Conservation (phyloP, 2,329 filamentous ascomycete genomes). For the Keithomyces neogunnii region DNA sequence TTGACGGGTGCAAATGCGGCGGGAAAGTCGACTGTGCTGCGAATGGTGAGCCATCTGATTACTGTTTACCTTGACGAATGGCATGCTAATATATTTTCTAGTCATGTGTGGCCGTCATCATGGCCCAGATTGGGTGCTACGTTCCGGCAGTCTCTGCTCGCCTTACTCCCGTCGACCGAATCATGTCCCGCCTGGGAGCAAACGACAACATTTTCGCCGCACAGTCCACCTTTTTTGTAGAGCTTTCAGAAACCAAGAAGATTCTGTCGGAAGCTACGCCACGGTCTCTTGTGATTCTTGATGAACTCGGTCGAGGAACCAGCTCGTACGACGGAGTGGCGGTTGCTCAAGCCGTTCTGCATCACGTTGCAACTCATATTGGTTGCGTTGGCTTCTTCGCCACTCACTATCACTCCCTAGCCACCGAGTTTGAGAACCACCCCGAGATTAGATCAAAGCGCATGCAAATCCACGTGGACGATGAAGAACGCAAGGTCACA, state of each 20-base stretch:
- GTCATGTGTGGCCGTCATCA: constrained; percentile 93
- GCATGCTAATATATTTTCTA: constrained; percentile 21
- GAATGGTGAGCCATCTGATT: constrained; percentile 59
- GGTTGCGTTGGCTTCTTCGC: constrained; percentile 95
- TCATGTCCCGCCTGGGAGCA: constrained; percentile 95
- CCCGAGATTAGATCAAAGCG: constrained; percentile 79
- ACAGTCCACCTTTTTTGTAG: constrained; percentile 97
- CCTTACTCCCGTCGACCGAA: constrained; percentile 87
- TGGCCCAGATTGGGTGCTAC: constrained; percentile 93
- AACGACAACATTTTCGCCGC: constrained; percentile 99
- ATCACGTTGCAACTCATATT: constrained; percentile 87
- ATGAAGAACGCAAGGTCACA: constrained; percentile 75
- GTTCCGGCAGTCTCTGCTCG: constrained; percentile 75
- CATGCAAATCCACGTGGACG: constrained; percentile 94
- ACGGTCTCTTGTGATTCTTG: constrained; percentile 89
- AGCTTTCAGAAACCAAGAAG: constrained; percentile 95
- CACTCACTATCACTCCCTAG: constrained; percentile 92
- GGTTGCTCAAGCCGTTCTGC: constrained; percentile 93
- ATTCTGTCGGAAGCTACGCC: constrained; percentile 91
- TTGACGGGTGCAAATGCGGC: constrained; percentile 95
- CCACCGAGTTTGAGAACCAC: constrained; percentile 81
- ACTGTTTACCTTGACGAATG: background rate
- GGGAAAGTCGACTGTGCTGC: constrained; percentile 90
- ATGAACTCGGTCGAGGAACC: constrained; percentile 91
- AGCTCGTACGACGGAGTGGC: constrained; percentile 94